These are phyloP conservation scores for Bidens hawaiensis DNA, from an alignment of 140 eudicot species.

Conservation along the genomic window DNA sequence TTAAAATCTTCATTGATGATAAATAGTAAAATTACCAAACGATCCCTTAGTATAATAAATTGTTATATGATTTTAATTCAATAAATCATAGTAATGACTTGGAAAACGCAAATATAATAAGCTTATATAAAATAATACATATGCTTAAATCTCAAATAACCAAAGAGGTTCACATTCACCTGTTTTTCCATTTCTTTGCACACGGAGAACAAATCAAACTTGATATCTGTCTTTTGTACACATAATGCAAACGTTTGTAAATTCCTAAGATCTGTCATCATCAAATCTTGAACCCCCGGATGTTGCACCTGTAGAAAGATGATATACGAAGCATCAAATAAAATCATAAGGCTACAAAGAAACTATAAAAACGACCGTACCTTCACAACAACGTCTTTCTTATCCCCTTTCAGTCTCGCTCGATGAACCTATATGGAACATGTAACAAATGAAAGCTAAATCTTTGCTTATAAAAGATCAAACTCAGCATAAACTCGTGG, in stretches of 20 bases:
- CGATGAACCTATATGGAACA: conserved; percentile 68
- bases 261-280: conserved; percentile 93
- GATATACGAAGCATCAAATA: conserved; percentile 1
- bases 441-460: conserved; percentile 11
- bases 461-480: not conserved
- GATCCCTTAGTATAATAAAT: not conserved
- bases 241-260: conserved; percentile 88
- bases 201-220: conserved; percentile 81
- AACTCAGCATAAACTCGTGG: not conserved
- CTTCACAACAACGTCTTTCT: conserved; percentile 81
- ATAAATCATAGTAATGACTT: not conserved
- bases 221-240: conserved; percentile 91
- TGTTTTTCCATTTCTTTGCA: conserved; percentile 98
- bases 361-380: conserved; percentile 26
- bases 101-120: not conserved
- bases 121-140: not conserved
- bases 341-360: not conserved
- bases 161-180: conserved; percentile 39
- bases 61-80: not conserved
- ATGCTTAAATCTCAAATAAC: not conserved
- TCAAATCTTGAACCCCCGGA: conserved; percentile 90
- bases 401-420: conserved; percentile 79
- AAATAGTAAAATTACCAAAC: not conserved
- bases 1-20: not conserved
- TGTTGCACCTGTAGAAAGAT: conserved; percentile 67